Evolutionary conservation across 352 stramenopile species (phyloP), one percentile per base, ranked within the genome.

Genomic region (Pythium aquatile): DNA sequence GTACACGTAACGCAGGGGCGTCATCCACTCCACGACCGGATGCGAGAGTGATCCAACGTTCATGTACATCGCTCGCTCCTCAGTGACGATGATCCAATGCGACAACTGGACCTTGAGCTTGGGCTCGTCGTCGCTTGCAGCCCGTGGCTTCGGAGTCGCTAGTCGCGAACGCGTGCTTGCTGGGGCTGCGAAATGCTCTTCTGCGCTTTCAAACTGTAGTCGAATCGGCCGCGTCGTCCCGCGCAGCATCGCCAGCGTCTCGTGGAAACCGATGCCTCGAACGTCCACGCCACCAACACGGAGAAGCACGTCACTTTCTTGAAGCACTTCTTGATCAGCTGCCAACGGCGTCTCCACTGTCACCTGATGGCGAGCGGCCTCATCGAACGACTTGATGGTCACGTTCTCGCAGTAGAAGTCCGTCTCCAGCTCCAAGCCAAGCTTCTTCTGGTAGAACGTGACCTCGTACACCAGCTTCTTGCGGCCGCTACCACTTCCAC

Each of bases 371-470:
- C 72, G 71, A 30, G 58, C 59, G 1, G 55, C 66, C 28, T 90
- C 76, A 13, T 91, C 78, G 57, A 93, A 90, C 2, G 74, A 65
- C 68, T 93, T 95, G 65, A 95, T 86, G 17, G 81, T 92, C 60
- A 95, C 85, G 48, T 93, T 93, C 58, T 95, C 81, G 58, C 85
- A 91, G 69, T 96, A 96, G 48, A 96, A 96, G 46, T 96, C 88
- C 4, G 88, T 95, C 66, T 96, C 88, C 53, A 96, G 61, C 73
- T 96, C 85, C 63, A 96, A 68, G 1, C 88, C 88, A 7, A 96
- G 63, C 63, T 86, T 89, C 60, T 93, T 93, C 48, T 94, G 75
- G 63, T 83, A 78, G 60, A 96, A 96, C 0, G 81, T 78, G 11
- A 90, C 85, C 39, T 94, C 81, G 62, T 96, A 96, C 40, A 90